phyloP scores from a whole-genome alignment of 2,329 filamentous ascomycete genomes.

The Acephala macrosclerotiorum region DNA sequence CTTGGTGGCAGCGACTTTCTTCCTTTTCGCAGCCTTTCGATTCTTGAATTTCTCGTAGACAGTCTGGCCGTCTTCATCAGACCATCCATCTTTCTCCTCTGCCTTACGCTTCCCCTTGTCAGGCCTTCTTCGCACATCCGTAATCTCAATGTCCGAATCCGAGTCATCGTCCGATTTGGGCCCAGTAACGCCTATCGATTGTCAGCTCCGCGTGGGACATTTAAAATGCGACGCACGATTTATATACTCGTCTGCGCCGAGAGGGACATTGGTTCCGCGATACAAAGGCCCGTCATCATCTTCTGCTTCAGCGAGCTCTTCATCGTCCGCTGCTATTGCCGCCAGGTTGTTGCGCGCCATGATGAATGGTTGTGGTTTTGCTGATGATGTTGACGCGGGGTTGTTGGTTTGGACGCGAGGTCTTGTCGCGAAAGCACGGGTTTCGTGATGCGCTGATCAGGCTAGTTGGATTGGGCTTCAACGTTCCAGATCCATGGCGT shows the following conservation, averaged over 20 bases:
- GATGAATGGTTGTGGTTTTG: neutral
- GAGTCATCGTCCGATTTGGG: conserved; percentile 25
- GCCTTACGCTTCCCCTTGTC: conserved; percentile 38
- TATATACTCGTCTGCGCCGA: conserved; percentile 38
- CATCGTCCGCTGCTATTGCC: conserved; percentile 23
- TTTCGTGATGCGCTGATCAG: neutral
- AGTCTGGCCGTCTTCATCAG: conserved; percentile 60
- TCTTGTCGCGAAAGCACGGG: conserved; percentile 23
- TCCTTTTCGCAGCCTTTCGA: conserved; percentile 60
- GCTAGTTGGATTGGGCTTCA: neutral
- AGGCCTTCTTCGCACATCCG: conserved; percentile 4
- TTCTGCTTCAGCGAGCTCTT: conserved; percentile 27
- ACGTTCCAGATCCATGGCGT: neutral
- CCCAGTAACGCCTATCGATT: conserved; percentile 33
- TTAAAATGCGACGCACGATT: conserved; percentile 29
- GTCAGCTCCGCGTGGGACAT: conserved; percentile 23
- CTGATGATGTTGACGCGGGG: neutral
- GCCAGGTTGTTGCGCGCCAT: conserved; percentile 30
- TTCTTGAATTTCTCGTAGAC: conserved; percentile 72
- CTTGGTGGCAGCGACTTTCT: conserved; percentile 56
- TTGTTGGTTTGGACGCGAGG: neutral
- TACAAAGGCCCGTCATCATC: neutral
- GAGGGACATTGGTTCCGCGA: neutral
- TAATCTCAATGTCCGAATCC: conserved; percentile 35
- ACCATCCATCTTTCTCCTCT: conserved; percentile 55